A percentile compares a stretch with the other conserved stretches of the same genome.
These are phyloP conservation scores for Starmerella lactis-condensi DNA, from an alignment of 805 yeast genomes.

Conservation along the genomic window DNA sequence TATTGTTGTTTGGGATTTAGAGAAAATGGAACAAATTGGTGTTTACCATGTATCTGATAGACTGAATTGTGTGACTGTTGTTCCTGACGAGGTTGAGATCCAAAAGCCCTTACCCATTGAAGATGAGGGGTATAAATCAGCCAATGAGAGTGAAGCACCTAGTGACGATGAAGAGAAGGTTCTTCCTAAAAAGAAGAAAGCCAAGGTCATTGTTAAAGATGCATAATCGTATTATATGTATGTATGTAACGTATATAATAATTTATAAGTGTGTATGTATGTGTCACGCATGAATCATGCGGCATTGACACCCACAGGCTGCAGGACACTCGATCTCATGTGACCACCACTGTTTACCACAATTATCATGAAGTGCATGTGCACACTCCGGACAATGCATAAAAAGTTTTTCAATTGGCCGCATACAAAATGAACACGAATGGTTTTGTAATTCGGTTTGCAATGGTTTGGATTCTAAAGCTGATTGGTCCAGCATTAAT, in stretches of 20 bases:
- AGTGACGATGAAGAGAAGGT: slow-evolving; percentile 9
- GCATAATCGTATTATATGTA: slow-evolving; percentile 3
- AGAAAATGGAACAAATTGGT: slow-evolving; percentile 57
- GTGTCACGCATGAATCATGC: too few relatives aligned
- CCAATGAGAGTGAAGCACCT: slow-evolving; percentile 18
- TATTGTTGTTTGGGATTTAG: slow-evolving; percentile 75
- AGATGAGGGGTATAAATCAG: slow-evolving; percentile 30
- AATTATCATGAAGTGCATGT: slow-evolving; percentile 61
- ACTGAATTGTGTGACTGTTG: slow-evolving; percentile 60
- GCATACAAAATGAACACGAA: slow-evolving; percentile 48
- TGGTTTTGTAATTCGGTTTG: too few relatives aligned
- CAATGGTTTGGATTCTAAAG: too few relatives aligned
- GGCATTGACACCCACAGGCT: slow-evolving; percentile 75
- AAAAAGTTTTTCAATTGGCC: slow-evolving; percentile 39
- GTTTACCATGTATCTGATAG: slow-evolving; percentile 84
- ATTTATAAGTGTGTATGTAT: too few relatives aligned
- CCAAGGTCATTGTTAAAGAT: slow-evolving; percentile 16
- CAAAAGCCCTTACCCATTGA: slow-evolving; percentile 51
- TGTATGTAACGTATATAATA: too few relatives aligned
- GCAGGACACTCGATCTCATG: slow-evolving; percentile 46
- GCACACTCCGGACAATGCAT: slow-evolving; percentile 57
- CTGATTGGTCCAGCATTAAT: too few relatives aligned
- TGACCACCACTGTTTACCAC: slow-evolving; percentile 72
- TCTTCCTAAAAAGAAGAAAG: slow-evolving; percentile 14
- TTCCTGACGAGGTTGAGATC: slow-evolving; percentile 55